phyloP scores from a whole-genome alignment of 1,139 yeast species.

The Nakaseomyces bracarensis region DNA sequence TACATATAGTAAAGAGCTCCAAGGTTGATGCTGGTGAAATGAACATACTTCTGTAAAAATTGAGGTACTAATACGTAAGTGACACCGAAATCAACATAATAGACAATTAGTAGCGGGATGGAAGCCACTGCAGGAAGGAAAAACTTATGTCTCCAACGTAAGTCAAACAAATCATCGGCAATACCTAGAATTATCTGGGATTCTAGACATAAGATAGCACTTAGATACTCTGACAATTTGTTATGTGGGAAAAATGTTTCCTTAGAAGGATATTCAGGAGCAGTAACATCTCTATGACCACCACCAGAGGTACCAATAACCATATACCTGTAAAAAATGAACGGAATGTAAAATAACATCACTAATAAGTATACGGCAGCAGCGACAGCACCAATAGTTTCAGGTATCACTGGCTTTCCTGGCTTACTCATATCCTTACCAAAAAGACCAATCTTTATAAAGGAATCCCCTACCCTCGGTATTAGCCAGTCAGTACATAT shows the following conservation, averaged over 20 bases:
- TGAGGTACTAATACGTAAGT: conserved; percentile 84
- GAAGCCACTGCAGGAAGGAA: conserved; percentile 92
- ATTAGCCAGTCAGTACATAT: conserved; percentile 50
- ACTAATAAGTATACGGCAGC: conserved; percentile 73
- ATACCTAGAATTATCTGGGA: conserved; percentile 80
- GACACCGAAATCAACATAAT: conserved; percentile 89
- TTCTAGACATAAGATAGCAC: conserved; percentile 76
- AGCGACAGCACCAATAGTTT: conserved; percentile 81
- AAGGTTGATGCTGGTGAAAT: conserved; percentile 51
- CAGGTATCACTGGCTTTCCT: conserved; percentile 70
- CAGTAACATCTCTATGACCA: conserved; percentile 40
- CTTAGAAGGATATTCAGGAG: conserved; percentile 11
- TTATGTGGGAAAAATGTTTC: conserved; percentile 62
- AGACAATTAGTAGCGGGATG: conserved; percentile 81
- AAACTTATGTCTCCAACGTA: conserved; percentile 95
- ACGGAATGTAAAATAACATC: conserved; percentile 83
- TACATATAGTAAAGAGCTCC: conserved; percentile 75
- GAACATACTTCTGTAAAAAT: conserved; percentile 41
- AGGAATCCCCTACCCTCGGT: conserved; percentile 58
- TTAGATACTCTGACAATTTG: conserved; percentile 74
- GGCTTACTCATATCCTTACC: conserved; percentile 79
- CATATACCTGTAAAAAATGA: conserved; percentile 73
- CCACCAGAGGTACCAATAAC: conserved; percentile 52
- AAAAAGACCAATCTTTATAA: conserved; percentile 66
- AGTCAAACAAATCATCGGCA: conserved; percentile 90